Conservation (phyloP, 2,329 filamentous ascomycete species). For the Pseudogymnoascus sp. region DNA sequence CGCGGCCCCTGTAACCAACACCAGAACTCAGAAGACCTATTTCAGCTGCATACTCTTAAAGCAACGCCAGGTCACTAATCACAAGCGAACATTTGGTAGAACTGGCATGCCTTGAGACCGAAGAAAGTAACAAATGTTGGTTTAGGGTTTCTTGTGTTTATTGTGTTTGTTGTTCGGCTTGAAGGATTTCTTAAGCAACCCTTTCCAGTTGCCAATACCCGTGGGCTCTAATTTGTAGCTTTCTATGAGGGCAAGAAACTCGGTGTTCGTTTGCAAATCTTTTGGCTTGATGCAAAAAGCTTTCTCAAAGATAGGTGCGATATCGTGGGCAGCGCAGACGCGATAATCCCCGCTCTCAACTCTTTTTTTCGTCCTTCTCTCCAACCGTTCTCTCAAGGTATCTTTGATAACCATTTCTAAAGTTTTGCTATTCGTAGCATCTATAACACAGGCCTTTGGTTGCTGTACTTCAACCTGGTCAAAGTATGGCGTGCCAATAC, state of each 20-base stretch:
- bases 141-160: neutral
- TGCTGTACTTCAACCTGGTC: constrained; percentile 5
- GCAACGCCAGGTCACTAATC: too few relatives aligned
- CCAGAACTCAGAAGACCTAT: too few relatives aligned
- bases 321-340: constrained; percentile 29
- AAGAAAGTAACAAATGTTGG: neutral
- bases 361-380: constrained; percentile 25
- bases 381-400: constrained; percentile 19
- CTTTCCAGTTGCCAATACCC: constrained; percentile 11
- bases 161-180: constrained; percentile 7
- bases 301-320: constrained; percentile 16
- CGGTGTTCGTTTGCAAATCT: constrained; percentile 22
- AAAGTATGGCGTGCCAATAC: constrained; percentile 14
- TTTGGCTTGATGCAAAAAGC: constrained; percentile 24
- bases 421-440: constrained; percentile 13
- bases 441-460: constrained; percentile 9
- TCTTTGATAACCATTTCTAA: constrained; percentile 17
- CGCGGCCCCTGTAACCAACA: too few relatives aligned
- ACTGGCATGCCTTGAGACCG: too few relatives aligned
- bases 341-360: constrained; percentile 25
- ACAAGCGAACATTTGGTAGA: too few relatives aligned
- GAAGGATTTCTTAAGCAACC: constrained; percentile 9
- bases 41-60: too few relatives aligned
- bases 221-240: constrained; percentile 3
- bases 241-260: constrained; percentile 13